Conservation (phyloP, 495 filamentous ascomycete species). For the Penicillium cataractarum region DNA sequence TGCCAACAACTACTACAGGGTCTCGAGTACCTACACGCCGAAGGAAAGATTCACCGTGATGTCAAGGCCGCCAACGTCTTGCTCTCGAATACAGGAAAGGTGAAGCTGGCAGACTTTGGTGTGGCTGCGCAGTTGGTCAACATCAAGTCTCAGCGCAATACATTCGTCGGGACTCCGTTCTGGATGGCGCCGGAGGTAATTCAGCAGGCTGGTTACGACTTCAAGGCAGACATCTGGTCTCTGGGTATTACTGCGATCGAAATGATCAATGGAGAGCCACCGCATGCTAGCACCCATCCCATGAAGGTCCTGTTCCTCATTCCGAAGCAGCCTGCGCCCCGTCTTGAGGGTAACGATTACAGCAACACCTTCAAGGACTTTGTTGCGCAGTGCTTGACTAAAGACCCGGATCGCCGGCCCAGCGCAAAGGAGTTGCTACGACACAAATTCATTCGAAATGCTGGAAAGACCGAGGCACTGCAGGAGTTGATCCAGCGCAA, state of each 20-base stretch:
- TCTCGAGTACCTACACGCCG: slow-evolving; percentile 88
- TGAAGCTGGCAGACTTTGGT: slow-evolving; percentile 97
- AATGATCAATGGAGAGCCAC: slow-evolving; percentile 89
- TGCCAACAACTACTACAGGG: slow-evolving; percentile 89
- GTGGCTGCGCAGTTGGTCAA: slow-evolving; percentile 96
- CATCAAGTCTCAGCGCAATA: slow-evolving; percentile 97
- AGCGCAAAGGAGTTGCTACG: slow-evolving; percentile 87
- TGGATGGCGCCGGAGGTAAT: slow-evolving; percentile 99
- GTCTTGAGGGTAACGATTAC: slow-evolving; percentile 80
- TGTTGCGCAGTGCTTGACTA: slow-evolving; percentile 83
- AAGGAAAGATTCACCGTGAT: slow-evolving; percentile 96
- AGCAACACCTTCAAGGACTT: slow-evolving; percentile 95
- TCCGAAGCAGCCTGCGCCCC: slow-evolving; percentile 85
- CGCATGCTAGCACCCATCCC: slow-evolving; percentile 86
- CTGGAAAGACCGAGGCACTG: slow-evolving; percentile 80
- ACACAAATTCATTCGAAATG: slow-evolving; percentile 85
- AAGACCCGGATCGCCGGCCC: slow-evolving; percentile 82
- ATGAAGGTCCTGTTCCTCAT: slow-evolving; percentile 99
- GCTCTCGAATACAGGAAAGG: slow-evolving; percentile 82
- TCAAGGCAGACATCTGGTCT: slow-evolving; percentile 98
- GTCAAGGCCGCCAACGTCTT: slow-evolving; percentile 96
- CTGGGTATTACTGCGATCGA: slow-evolving; percentile 96
- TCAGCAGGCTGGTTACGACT: slow-evolving; percentile 94
- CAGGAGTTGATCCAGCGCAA: slow-evolving; percentile 87
- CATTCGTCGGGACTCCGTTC: slow-evolving; percentile 98